These are phyloP conservation scores for Xylariaceae sp. DNA, from an alignment of 2,329 filamentous ascomycete genomes.

Conservation along the genomic window DNA sequence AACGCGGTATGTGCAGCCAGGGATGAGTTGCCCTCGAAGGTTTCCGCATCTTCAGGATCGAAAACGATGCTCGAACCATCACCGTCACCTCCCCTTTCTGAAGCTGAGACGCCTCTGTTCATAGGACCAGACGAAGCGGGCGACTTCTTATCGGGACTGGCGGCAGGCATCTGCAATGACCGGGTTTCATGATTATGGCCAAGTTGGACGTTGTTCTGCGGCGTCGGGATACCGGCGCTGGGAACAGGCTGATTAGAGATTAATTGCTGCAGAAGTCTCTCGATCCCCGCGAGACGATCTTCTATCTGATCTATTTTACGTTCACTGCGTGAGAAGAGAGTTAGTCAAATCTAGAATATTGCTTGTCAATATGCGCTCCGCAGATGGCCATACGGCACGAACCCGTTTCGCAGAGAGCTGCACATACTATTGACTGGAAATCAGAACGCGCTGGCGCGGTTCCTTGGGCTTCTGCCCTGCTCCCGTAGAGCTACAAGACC, in stretches of 20 bases:
- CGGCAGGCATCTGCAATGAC: neutral
- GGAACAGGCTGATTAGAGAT: slow-evolving; percentile 6
- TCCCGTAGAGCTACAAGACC: slow-evolving; percentile 52
- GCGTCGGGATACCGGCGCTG: neutral
- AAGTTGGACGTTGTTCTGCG: neutral
- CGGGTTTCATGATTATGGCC: neutral
- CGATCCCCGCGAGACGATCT: slow-evolving; percentile 38
- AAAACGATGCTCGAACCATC: slow-evolving; percentile 42
- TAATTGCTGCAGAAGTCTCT: slow-evolving; percentile 36
- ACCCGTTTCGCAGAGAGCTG: neutral
- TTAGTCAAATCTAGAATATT: neutral
- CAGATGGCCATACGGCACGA: neutral
- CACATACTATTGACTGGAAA: slow-evolving; percentile 57
- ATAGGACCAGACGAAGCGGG: slow-evolving; percentile 22
- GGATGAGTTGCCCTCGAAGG: slow-evolving; percentile 44
- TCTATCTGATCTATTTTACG: slow-evolving; percentile 46
- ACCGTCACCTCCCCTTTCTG: slow-evolving; percentile 12
- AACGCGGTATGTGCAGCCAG: slow-evolving; percentile 45
- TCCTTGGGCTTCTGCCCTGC: slow-evolving; percentile 53
- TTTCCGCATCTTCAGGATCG: slow-evolving; percentile 49
- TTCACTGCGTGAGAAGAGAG: slow-evolving; percentile 38
- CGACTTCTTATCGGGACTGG: slow-evolving; percentile 1
- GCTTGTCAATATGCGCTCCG: neutral
- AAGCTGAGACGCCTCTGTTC: slow-evolving; percentile 36
- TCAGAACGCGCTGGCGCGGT: slow-evolving; percentile 52